Evolutionary conservation across 2,329 filamentous ascomycete genomes (phyloP).

Genomic region (Penicillium sp.): DNA sequence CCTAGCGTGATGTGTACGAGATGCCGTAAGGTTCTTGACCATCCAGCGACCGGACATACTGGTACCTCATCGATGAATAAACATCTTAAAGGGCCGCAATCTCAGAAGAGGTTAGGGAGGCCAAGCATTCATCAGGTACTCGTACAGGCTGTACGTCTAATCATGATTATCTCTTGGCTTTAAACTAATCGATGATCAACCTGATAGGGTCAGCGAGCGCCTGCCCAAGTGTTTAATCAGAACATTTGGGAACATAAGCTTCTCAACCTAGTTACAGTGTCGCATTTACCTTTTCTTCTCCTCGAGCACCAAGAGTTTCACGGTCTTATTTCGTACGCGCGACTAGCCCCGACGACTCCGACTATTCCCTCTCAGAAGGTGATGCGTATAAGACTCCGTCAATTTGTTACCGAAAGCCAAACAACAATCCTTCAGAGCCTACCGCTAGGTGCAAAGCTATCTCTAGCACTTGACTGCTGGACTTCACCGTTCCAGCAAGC

Average conservation of each 20-base stretch:
- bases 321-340: not conserved
- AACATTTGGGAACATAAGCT: not conserved
- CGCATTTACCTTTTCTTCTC: not conserved
- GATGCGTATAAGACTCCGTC: not conserved
- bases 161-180: not conserved
- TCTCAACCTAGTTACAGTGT: not conserved
- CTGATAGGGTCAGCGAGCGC: not conserved
- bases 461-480: constrained; percentile 14
- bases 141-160: not conserved
- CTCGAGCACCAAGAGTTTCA: constrained; percentile 2
- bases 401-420: not conserved
- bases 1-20: not conserved
- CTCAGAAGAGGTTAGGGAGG: not conserved
- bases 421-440: not conserved
- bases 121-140: too few relatives aligned
- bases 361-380: not conserved
- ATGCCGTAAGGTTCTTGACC: too few relatives aligned
- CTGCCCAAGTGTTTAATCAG: not conserved
- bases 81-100: not conserved
- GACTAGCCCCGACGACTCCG: not conserved
- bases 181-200: not conserved
- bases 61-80: constrained; percentile 1
- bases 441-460: not conserved
- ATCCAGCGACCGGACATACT: not conserved
- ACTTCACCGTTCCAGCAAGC: constrained; percentile 10